Conservation (phyloP, 2,329 filamentous ascomycete species). For the Magnaporthiopsis rhizophila region DNA sequence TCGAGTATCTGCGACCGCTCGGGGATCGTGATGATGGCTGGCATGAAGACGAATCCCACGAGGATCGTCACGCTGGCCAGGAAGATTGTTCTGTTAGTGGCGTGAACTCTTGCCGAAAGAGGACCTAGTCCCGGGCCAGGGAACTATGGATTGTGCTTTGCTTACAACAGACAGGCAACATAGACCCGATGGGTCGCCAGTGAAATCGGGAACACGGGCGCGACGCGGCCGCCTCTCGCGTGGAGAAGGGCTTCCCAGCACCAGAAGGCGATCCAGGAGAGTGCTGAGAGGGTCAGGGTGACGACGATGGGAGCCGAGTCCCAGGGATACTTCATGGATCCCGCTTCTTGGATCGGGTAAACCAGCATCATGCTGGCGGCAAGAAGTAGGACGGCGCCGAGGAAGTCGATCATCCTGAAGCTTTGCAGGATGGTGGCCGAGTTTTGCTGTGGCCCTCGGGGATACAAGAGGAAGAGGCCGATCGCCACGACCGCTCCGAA, state of each 20-base stretch:
- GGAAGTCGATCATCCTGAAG: conserved; percentile 13
- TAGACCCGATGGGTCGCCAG: conserved; percentile 42
- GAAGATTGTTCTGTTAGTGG: neutral
- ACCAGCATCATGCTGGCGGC: conserved; percentile 45
- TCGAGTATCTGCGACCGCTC: conserved; percentile 55
- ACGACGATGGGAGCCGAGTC: conserved; percentile 40
- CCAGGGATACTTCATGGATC: conserved; percentile 44
- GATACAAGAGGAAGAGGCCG: conserved; percentile 31
- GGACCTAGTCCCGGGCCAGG: too few relatives aligned
- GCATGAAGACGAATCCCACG: conserved; percentile 49
- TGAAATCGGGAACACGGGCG: conserved; percentile 47
- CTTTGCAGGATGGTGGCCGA: conserved; percentile 2
- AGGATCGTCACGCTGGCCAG: conserved; percentile 43
- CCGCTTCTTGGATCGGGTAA: conserved; percentile 49
- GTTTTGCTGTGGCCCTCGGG: conserved; percentile 4
- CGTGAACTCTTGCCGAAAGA: neutral
- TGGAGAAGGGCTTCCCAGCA: conserved; percentile 42
- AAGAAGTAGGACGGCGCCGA: conserved; percentile 32
- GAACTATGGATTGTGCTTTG: neutral
- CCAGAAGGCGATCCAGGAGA: conserved; percentile 41
- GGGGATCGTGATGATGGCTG: conserved; percentile 50
- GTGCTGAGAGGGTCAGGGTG: conserved; percentile 36
- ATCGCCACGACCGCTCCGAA: conserved; percentile 38
- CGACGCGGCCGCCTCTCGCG: conserved; percentile 29
- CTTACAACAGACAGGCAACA: conserved; percentile 38